Evolutionary conservation across 345 rosid genomes (phyloP).

Genomic region (Arabis alpina): DNA sequence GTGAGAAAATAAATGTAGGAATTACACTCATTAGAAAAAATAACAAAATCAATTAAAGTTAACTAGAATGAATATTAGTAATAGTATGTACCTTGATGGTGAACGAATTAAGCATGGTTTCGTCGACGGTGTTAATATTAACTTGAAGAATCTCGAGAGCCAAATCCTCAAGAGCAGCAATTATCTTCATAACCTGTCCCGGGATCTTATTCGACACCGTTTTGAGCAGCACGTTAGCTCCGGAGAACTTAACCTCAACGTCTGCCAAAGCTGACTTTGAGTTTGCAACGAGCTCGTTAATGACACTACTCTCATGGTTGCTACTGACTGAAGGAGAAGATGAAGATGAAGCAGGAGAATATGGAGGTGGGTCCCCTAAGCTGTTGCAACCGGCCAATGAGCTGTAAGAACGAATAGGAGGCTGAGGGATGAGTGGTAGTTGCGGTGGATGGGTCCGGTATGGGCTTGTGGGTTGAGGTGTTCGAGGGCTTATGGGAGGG

Average conservation of each 20-base stretch:
- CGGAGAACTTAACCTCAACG: constrained; percentile 92
- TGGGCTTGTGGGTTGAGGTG: constrained; percentile 76
- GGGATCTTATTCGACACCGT: constrained; percentile 86
- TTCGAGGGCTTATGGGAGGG: constrained; percentile 82
- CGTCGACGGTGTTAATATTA: constrained; percentile 67
- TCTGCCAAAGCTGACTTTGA: constrained; percentile 85
- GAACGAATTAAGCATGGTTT: constrained; percentile 81
- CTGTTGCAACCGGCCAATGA: constrained; percentile 39
- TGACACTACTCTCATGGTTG: constrained; percentile 44
- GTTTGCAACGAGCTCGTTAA: constrained; percentile 79
- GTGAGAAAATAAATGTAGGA: constrained; percentile 11
- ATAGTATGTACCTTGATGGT: constrained; percentile 83
- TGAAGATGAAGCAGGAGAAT: constrained; percentile 53
- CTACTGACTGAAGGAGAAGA: constrained; percentile 56
- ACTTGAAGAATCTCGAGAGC: constrained; percentile 80
- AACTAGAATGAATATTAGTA: constrained; percentile 22
- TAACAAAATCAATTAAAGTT: not conserved
- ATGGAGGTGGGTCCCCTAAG: constrained; percentile 51
- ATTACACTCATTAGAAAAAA: not conserved
- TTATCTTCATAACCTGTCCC: constrained; percentile 79
- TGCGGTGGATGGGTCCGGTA: constrained; percentile 54
- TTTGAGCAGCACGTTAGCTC: constrained; percentile 75
- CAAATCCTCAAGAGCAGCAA: constrained; percentile 76
- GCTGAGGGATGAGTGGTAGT: constrained; percentile 53
- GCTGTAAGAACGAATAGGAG: constrained; percentile 42